Base-by-base conservation (phyloP, 805 yeast species). In the Starmerella vitae region DNA sequence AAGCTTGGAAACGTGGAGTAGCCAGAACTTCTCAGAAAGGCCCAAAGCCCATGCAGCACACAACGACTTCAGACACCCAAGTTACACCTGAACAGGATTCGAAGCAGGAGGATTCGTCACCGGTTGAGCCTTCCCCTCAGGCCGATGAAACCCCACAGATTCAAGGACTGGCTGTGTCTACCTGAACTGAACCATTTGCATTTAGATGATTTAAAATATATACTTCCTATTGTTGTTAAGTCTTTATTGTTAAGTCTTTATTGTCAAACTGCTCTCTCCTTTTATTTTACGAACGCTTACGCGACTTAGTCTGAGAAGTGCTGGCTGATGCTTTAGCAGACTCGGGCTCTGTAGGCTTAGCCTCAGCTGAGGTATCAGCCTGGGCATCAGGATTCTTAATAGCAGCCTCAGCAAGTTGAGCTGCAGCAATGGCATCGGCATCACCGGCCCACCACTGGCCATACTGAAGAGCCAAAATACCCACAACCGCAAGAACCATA, bases 361-460 rank as follows among this genome's bases (percentile, higher is more conserved):
- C 44, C 9, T 31, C 20, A 14, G 15, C 36, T 15, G 33, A 13
- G 35, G 21, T 13, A 33, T 19, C 41, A 3, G 31, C 37, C 21
- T 28, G 26, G 12, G 33, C 36, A 5, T 43, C 44, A 17, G 34
- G 40, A 19, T 46, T 43, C 25, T 49, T 53, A 34, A 45, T 31
- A 10, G 38, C 44, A n/a, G 39, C 43, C 17, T 42, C 37, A 12
- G 37, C 43, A 17, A 31, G 43, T n/a, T 38, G 42, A 13, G 47
- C 49, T 21, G 30, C 27, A 30, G n/a, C 20, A 20, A 32, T 36
- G 18, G 41, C 43, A 18, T 35, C 40, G 35, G 49, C 55, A 14
- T 42, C 48, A n/a, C 40, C 48, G 22, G 94, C 94, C 62, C 80
- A 88, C 71, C 80, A 83, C 54, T 88, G 70, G 27, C 96, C 96